Base-by-base conservation (phyloP, 73 alveolate species). In the Paramecium tetraurelia region DNA sequence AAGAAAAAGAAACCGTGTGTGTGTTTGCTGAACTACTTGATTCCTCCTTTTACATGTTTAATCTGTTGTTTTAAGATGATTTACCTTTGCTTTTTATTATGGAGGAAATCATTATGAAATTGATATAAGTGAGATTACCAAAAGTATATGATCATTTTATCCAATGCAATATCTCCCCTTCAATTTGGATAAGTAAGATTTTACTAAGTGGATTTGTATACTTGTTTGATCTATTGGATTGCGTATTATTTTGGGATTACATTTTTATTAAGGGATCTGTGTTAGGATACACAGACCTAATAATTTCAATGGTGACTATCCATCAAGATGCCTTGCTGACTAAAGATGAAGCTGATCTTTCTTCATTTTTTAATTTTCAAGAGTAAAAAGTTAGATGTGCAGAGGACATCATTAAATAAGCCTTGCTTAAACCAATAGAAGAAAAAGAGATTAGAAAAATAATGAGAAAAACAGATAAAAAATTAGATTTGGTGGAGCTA, bases 121-220 rank as follows among this genome's bases (percentile, higher is more conserved):
- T 80, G 0, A 80, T 80, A 24, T 10, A 21, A 43, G 38, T 24
- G 2, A 80, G 24, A 80, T 22, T 24, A 4, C 70, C 70, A 11
- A 43, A 80, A 27, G 46, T 80, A 1, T 44, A 20, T 21, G 57
- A 80, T 21, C 90, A 80, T 22, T 80, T 80, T 20, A 12, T 43
- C 16, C 7, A 80, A 5, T 18, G 7, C 1, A 36, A 80, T n/a
- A 46, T 80, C 4, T 41, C 41, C 4, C 48, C 46, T 44, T 80
- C 70, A 44, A 40, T 80, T 80, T 80, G 90, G 90, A n/a, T 80
- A n/a, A 80, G 63, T 44, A 80, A 80, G 31, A 80, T 80, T 21
- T 14, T 80, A 46, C n/a, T 80, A 20, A 43, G 76, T n/a, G 70
- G 90, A 41, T 80, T 80, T 80, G 76, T 80, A 22, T 80, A 80